Evolutionary conservation across 352 stramenopile species (phyloP), one percentile per base, ranked within the genome.

Genomic region (Pythium aquatile): DNA sequence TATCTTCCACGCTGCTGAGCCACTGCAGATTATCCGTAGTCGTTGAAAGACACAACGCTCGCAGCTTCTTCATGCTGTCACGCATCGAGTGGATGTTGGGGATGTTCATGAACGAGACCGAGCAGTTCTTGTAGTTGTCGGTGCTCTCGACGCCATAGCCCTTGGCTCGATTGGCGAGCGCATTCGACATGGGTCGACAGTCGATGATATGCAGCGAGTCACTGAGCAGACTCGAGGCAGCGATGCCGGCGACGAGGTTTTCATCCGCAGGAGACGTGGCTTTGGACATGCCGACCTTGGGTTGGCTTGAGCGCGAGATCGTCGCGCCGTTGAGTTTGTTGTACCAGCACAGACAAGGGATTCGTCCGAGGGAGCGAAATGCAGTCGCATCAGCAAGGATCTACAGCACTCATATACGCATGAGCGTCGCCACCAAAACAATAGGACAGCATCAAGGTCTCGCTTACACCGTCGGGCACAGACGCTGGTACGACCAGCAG

Each of bases 31-130:
- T 96, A 51, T 98, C 84, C 58, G 90, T 94, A 26, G 80, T 87
- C 2, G 78, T 74, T n/a, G 81, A 97, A 1, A 88, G 77, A 58
- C 91, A 88, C 3, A 94, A 69, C 5, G 74, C 69, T 3, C 83
- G 81, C 17, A 93, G 62, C 49, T 83, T 91, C 72, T 90, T 92
- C 71, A 93, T 84, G 35, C 80, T 94, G 72, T 99, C 94, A 39
- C 98, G 92, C 79, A 99, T 98, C 14, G 91, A 94, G 74, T 99
- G 97, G 63, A 99, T 99, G 71, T 99, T 99, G 13, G 90, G 91
- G 69, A 99, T 99, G 62, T 98, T 97, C 87, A 98, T 98, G 82
- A 99, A 99, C 30, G 91, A 90, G n/a, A 99, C 77, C 0, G 85
- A 93, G 37, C 84, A 90, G 55, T 94, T 94, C 51, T 93, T 90